Evolutionary conservation across 768 basidiomycete species (phyloP), one percentile per base, ranked within the genome.

Genomic region (Tylopilus sp.): DNA sequence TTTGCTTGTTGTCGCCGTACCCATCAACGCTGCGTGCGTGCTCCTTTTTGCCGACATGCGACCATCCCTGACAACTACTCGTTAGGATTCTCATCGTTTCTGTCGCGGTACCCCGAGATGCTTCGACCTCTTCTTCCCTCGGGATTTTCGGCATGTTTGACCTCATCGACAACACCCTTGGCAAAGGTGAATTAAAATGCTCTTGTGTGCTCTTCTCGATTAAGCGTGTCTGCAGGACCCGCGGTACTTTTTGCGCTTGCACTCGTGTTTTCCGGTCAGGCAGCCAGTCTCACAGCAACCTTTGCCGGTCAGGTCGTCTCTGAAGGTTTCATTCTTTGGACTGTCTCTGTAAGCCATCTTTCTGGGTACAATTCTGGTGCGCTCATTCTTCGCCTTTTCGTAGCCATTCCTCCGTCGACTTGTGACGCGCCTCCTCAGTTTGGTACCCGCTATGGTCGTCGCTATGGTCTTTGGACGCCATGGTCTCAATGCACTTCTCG

Each of bases 351-450:
- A 55, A 18, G 59, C 46, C 3, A 10, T 36, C 8, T 25, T 30
- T 36, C 30, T 1, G 10, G 10, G 23, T 26, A 2, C 15, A 2
- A 39, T 21, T 20, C 20, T 8, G 4, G 8, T 4, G 36, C 18
- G n/a, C 36, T 36, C n/a, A 36, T n/a, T n/a, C n/a, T n/a, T n/a
- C n/a, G n/a, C 12, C n/a, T 36, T 6, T 36, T 36, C n/a, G 36
- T 36, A 68, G 64, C 67, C 67, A 15, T 59, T 70, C 38, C 30
- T 74, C 22, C 69, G 79, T 7, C 66, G 78, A n/a, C 53, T 77
- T 6, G 26, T 73, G 36, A 80, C 79, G 6, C 71, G 76, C 6
- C 58, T 73, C 6, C 71, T 80, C 18, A 38, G 36, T 38, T 38
- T 38, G n/a, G 20, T 18, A 38, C 36, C n/a, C n/a, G 3, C 18